Conservation (phyloP, 257 asterid genomes). For the Solanum microdontum region DNA sequence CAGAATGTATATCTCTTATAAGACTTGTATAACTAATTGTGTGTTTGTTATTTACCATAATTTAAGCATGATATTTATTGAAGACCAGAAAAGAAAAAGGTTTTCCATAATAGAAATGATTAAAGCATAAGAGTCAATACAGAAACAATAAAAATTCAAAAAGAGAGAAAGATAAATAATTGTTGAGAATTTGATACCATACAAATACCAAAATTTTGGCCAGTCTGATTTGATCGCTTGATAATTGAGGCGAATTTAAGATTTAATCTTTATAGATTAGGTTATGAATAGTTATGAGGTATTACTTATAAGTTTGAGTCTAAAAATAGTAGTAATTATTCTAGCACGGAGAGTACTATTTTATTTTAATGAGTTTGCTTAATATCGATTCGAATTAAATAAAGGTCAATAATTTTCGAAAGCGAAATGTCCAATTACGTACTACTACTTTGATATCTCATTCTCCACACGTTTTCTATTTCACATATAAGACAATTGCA, state of each 20-base stretch:
- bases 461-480: neutral
- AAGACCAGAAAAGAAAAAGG: neutral
- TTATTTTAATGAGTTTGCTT: neutral
- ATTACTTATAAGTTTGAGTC: too few relatives aligned
- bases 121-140: neutral
- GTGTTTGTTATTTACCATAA: neutral
- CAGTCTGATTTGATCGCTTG: neutral
- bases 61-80: neutral
- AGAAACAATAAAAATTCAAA: too few relatives aligned
- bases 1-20: neutral
- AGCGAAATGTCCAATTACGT: neutral
- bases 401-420: neutral
- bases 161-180: too few relatives aligned
- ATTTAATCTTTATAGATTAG: neutral
- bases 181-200: too few relatives aligned
- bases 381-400: neutral
- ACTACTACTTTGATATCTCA: neutral
- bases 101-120: neutral
- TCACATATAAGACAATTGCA: neutral
- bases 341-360: too few relatives aligned
- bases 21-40: neutral
- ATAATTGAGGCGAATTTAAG: neutral
- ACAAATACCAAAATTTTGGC: neutral
- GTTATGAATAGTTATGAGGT: neutral
- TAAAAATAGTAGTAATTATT: too few relatives aligned